These are phyloP conservation scores for Annulohypoxylon maeteangense DNA, from an alignment of 495 filamentous ascomycete species.

Conservation along the genomic window DNA sequence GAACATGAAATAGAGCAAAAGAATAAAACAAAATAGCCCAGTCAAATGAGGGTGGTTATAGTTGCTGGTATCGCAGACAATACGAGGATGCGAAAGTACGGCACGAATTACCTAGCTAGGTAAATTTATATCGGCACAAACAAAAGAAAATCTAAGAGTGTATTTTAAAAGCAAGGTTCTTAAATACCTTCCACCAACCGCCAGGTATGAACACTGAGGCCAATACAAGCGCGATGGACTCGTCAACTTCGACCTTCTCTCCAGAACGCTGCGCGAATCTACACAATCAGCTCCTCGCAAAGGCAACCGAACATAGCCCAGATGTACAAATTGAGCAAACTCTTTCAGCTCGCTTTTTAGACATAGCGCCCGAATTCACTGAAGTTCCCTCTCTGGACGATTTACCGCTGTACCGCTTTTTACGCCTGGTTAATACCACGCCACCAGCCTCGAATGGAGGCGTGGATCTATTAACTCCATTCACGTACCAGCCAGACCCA, in stretches of 20 bases:
- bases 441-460: not conserved
- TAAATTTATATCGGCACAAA: too few relatives aligned
- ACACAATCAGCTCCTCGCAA: slow-evolving; percentile 12
- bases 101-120: too few relatives aligned
- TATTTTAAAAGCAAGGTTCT: too few relatives aligned
- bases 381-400: slow-evolving; percentile 9
- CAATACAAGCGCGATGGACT: not conserved
- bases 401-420: slow-evolving; percentile 6
- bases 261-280: slow-evolving; percentile 17
- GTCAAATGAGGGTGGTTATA: not conserved
- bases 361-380: slow-evolving; percentile 14
- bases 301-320: slow-evolving; percentile 3
- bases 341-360: slow-evolving; percentile 2
- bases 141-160: too few relatives aligned
- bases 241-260: not conserved
- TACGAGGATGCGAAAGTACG: too few relatives aligned
- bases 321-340: not conserved
- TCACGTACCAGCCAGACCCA: slow-evolving; percentile 18
- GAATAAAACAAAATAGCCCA: slow-evolving; percentile 10
- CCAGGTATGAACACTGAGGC: too few relatives aligned
- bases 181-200: too few relatives aligned
- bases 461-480: slow-evolving; percentile 9
- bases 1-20: slow-evolving; percentile 27
- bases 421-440: slow-evolving; percentile 8
- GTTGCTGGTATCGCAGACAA: not conserved